Evolutionary conservation across 768 basidiomycete genomes (phyloP), one percentile per base, ranked within the genome.

Genomic region (Lentinula aciculospora): DNA sequence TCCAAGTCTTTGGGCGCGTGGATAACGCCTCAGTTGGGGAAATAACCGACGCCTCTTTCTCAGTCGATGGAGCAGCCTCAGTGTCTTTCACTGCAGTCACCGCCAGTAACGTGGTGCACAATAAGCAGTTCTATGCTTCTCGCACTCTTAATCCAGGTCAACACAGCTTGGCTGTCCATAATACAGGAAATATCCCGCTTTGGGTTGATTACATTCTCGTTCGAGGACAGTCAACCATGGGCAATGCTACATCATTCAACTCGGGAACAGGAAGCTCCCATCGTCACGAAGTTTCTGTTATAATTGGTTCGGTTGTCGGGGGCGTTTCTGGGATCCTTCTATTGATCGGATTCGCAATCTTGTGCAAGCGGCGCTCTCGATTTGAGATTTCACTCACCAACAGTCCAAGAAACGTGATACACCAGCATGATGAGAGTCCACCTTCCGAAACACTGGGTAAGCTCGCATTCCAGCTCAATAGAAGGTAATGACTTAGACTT

Each of bases 181-280:
- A 64, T 7, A 28, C 23, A 15, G 23, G 59, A 34, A 49, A 60
- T 48, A 23, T 34, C 4, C 55, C 58, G 23, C 6, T 66, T 10
- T 66, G 60, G 59, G 58, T 67, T 5, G 66, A 67, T 32, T 67
- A 67, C 42, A 23, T 67, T 15, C 60, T 67, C 15, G 36, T 67
- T 15, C 61, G 54, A 10, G 39, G 40, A 19, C 29, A 28, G 39
- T 34, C 40, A 4, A 23, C 12, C 10, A 12, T 45, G 4, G 13
- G 37, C 10, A 15, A 36, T n/a, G 25, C 42, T 0, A 7, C 28
- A 13, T 3, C 19, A 12, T 7, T 29, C 29, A 27, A 13, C n/a
- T n/a, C n/a, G 2, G 25, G 8, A 3, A 28, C 54, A 3, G 27
- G 54, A 12, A 32, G n/a, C 7, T 56, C 54, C 9, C 36, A 39